Evolutionary conservation across 2,329 filamentous ascomycete genomes (phyloP), one percentile per base, ranked within the genome.

Genomic region (Calonectria henricotiae): DNA sequence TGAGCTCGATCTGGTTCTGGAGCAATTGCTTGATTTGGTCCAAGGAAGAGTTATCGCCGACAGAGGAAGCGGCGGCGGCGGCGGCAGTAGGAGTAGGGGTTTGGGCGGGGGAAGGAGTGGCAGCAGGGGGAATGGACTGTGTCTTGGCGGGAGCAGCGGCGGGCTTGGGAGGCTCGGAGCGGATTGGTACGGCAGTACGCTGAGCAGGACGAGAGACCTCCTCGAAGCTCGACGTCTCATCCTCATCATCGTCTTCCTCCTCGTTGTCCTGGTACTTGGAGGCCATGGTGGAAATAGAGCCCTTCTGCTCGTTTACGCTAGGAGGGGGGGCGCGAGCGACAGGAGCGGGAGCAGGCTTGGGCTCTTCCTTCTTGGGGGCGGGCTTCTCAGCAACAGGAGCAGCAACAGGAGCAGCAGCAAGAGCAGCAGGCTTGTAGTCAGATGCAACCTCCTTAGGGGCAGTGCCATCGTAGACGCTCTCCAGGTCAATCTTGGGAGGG

Each of bases 401-500:
- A 27, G 87, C 82, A 27, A 86, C 79, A 1, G 87, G 82, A 61
- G 84, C 81, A 70, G 84, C 80, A 20, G 20, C 20, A 20, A 20
- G 20, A 20, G 27, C 27, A 64, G 85, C 81, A 13, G 92, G 86
- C 81, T 91, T 93, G 81, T 90, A 91, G 76, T 93, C 90, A 7
- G 91, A 85, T 5, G 92, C 80, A 20, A 98, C 88, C 83, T 98
- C 94, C 76, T 93, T 90, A 4, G 94, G 91, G 6, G 91, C 93
- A 72, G 89, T 89, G 65, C 95, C 95, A 46, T 98, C 94, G 82
- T 97, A 98, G 58, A 98, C 83, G 77, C 93, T 95, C 83, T 97
- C 95, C 77, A 99, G 90, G 75, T 96, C 96, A 80, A 99, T 95
- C 88, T 98, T 98, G 70, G 95, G 88, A 8, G 96, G 95, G 47